A percentile compares a stretch with the other conserved stretches of the same genome.
These are phyloP conservation scores for Plasmopara viticola DNA, from an alignment of 352 stramenopile genomes.

Conservation along the genomic window DNA sequence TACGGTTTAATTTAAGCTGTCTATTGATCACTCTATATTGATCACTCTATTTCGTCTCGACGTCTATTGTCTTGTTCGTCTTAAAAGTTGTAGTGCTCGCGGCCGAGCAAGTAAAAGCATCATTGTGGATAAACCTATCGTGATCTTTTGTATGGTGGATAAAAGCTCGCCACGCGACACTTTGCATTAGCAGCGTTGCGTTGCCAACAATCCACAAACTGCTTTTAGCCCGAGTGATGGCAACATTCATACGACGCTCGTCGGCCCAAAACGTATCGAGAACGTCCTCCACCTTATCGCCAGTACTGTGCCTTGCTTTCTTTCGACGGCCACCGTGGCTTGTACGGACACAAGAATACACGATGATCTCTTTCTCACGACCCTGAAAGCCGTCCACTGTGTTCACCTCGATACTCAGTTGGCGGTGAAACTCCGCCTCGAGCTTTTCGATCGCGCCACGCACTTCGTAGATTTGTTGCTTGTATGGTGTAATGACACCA, in stretches of 20 bases:
- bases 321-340: conserved; percentile 70
- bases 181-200: conserved; percentile 62
- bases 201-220: conserved; percentile 89
- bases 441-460: conserved; percentile 62
- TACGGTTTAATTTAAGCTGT: too few relatives aligned
- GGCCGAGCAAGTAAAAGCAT: conserved; percentile 12
- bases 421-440: conserved; percentile 37
- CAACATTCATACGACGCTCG: conserved; percentile 97
- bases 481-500: conserved; percentile 98
- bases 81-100: background rate
- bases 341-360: conserved; percentile 96
- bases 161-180: conserved; percentile 56
- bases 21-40: too few relatives aligned
- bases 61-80: too few relatives aligned
- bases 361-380: conserved; percentile 97
- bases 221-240: conserved; percentile 94
- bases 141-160: conserved; percentile 58
- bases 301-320: conserved; percentile 16
- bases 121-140: conserved; percentile 37
- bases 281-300: conserved; percentile 7
- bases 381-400: conserved; percentile 98
- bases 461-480: conserved; percentile 93
- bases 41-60: too few relatives aligned
- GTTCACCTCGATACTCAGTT: conserved; percentile 79
- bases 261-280: conserved; percentile 92